A percentile compares a stretch with the other conserved stretches of the same genome.
These are phyloP conservation scores for Manihot esculenta DNA, from an alignment of 441 rosid species.

Conservation along the genomic window DNA sequence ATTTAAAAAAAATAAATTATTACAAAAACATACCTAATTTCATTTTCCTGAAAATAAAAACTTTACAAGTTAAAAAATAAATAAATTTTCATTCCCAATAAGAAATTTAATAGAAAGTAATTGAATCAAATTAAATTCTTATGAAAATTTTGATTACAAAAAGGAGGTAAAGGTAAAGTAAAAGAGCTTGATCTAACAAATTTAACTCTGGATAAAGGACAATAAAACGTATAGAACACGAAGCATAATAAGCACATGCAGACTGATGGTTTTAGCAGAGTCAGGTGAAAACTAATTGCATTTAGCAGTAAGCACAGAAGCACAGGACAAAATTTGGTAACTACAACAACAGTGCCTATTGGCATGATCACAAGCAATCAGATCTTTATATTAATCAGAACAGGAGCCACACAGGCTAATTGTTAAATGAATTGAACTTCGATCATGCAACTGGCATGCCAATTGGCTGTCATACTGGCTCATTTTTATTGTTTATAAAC, in stretches of 20 bases:
- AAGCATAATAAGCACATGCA: not conserved
- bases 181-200: not conserved
- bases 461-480: not conserved
- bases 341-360: conserved; percentile 2
- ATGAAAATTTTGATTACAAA: too few species aligned
- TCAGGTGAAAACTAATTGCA: not conserved
- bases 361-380: not conserved
- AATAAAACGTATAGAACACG: not conserved
- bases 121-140: too few species aligned
- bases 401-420: not conserved
- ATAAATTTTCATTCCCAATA: too few species aligned
- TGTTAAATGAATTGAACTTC: not conserved
- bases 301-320: not conserved
- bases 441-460: not conserved
- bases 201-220: not conserved
- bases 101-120: too few species aligned
- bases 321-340: not conserved
- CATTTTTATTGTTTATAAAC: not conserved
- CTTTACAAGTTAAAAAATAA: too few species aligned
- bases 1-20: too few species aligned
- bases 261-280: not conserved
- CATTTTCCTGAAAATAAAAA: too few species aligned
- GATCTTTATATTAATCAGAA: not conserved
- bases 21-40: too few species aligned
- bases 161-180: not conserved